Evolutionary conservation across 1,284 basidiomycete genomes (phyloP).

Genomic region (Apiotrichum veenhuisii): DNA sequence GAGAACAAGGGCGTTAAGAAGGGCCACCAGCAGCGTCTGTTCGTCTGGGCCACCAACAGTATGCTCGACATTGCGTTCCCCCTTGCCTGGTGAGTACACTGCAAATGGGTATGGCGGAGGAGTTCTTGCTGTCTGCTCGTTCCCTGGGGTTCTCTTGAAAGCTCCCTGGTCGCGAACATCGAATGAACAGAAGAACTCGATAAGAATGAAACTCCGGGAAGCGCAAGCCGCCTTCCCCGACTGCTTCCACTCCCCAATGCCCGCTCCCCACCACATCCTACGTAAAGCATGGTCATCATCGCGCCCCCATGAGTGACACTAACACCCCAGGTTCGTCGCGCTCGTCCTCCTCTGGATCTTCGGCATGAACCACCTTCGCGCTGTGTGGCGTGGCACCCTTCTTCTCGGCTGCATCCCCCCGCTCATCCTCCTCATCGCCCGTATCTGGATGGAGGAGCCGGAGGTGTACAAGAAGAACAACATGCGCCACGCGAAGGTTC

Average conservation of each 20-base stretch:
- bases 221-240: too few species aligned
- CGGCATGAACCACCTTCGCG: slow-evolving; percentile 71
- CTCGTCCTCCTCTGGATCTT: slow-evolving; percentile 84
- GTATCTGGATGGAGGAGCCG: slow-evolving; percentile 73
- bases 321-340: slow-evolving; percentile 60
- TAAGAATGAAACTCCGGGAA: too few species aligned
- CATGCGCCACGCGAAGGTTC: slow-evolving; percentile 62
- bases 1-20: slow-evolving; percentile 68
- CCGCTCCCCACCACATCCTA: too few species aligned
- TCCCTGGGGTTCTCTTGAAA: too few species aligned
- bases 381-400: slow-evolving; percentile 82
- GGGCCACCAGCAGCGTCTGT: slow-evolving; percentile 76
- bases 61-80: slow-evolving; percentile 92
- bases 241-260: too few species aligned
- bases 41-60: slow-evolving; percentile 61
- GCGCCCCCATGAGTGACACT: slow-evolving; percentile 33
- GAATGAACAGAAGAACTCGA: too few species aligned
- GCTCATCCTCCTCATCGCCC: slow-evolving; percentile 73
- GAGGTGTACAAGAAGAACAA: slow-evolving; percentile 51
- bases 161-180: too few species aligned
- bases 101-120: too few species aligned
- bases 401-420: slow-evolving; percentile 85
- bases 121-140: too few species aligned
- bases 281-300: too few species aligned
- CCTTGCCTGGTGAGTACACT: slow-evolving; percentile 53